Conservation (phyloP, 352 stramenopile species). For the Globisporangium barbulae region DNA sequence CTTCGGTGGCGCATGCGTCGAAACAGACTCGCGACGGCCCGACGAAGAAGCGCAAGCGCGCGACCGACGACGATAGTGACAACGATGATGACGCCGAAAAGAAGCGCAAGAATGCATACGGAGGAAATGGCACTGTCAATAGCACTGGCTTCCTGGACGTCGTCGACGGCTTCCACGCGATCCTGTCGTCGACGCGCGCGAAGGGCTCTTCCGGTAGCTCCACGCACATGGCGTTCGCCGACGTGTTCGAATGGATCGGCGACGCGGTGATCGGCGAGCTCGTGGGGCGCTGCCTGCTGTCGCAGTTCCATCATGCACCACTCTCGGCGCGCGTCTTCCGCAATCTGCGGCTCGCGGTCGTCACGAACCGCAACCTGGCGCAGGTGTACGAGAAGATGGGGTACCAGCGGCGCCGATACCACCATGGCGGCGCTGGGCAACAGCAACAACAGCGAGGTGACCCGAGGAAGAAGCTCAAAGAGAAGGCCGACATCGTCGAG, state of each 20-base stretch:
- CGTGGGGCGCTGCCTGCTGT: constrained; percentile 55
- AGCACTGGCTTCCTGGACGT: constrained; percentile 11
- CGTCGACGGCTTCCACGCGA: constrained; percentile 31
- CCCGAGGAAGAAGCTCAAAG: constrained; percentile 40
- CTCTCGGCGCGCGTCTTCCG: constrained; percentile 66
- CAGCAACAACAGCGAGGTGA: not conserved
- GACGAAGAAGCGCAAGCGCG: constrained; percentile 12
- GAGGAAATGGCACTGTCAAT: not conserved
- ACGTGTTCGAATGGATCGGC: constrained; percentile 78
- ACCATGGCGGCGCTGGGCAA: not conserved
- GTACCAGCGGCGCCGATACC: constrained; percentile 31
- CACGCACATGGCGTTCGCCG: constrained; percentile 26
- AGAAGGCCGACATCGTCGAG: constrained; percentile 67
- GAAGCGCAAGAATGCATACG: constrained; percentile 5
- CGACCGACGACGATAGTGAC: constrained; percentile 1
- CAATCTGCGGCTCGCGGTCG: constrained; percentile 51
- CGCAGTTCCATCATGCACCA: constrained; percentile 54
- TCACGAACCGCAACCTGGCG: constrained; percentile 74
- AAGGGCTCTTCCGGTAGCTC: not conserved
- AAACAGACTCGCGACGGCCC: not conserved
- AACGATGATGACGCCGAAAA: not conserved
- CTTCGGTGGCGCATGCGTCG: not conserved
- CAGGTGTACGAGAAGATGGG: constrained; percentile 62
- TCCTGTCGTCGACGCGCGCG: constrained; percentile 14
- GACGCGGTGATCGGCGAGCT: constrained; percentile 76